Evolutionary conservation across 352 stramenopile species (phyloP), one percentile per base, ranked within the genome.

Genomic region (Phytopythium aichiense): DNA sequence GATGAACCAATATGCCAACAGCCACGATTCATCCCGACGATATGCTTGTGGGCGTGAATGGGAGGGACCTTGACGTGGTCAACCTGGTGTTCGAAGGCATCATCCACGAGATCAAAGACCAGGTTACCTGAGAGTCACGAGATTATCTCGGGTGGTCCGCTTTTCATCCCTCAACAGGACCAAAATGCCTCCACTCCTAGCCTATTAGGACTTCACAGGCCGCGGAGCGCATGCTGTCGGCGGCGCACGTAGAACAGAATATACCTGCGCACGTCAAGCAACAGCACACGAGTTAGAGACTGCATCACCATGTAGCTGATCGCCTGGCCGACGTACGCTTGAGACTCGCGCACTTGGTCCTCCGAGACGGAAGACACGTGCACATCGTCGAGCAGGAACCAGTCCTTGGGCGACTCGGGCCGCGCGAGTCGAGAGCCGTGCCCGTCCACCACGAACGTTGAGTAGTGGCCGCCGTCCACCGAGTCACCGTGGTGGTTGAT

Each of bases 401-500:
- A 92, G 37, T 80, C 60, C 23, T 65, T 60, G 33, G 62, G 33
- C 61, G 68, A 5, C 5, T 55, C 58, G 13, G 46, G 28, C 7
- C 49, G 22, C 6, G 23, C 61, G 42, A 48, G 45, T 20, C 58
- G 22, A 23, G 56, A 48, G 11, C 35, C 9, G 2, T 58, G 31
- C 42, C 67, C 60, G 18, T 70, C 65, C 4, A 73, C 72, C 30
- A 72, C 70, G 52, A 77, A 89, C 7, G 79, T 72, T 0, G 84
- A 91, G 60, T 91, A 94, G 49, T 94, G 84, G 0, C 84, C 84
- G 6, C 82, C 81, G 23, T 89, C 76, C 5, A 90, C 74, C 7
- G 69, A 79, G 49, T 88, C 77, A 4, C 84, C 82, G 56, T 92
- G 82, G 65, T 94, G 82, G 46, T 79, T 87, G 4, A 90, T 60